Evolutionary conservation across 192 early-diverging fungal genomes (phyloP), one percentile per base, ranked within the genome.

Genomic region (Chytriomyces sp.): DNA sequence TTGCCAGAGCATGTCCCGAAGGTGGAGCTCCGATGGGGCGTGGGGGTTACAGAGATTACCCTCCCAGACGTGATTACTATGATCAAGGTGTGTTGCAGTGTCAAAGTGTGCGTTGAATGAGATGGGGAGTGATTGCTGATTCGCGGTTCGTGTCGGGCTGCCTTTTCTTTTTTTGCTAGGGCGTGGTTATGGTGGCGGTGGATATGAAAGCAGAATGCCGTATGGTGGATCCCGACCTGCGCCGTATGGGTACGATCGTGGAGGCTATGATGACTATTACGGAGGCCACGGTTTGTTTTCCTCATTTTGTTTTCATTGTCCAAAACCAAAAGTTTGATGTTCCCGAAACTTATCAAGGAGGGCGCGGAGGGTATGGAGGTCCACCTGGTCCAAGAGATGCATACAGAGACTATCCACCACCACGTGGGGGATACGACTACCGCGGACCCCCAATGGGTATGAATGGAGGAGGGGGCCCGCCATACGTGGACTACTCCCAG

Each of bases 1-100:
- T 28, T 7, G 73, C 73, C 46, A 45, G 73, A 50, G 64, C 70
- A 10, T 67, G 76, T 61, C 53, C 53, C 9, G 76, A 68, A 28
- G 67, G 65, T 60, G 66, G 68, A 35, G 79, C 50, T n/a, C 24
- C 64, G 23, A 28, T 62, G 20, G 61, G 64, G 20, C 28, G 26
- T 50, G 72, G 79, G 20, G 66, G 64, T 47, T 71, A 78, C 64
- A 49, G 75, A 23, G 77, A 79, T 45, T 71, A 80, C 53, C 78
- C 73, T 10, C 73, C 73, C 8, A 64, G 73, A 50, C 73, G 73
- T 20, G 73, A 75, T 48, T 48, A 46, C 28, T 75, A 75, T 50
- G 73, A 75, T 50, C 73, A 75, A 75, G 73, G 73, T 75, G 73
- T 66, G 71, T 75, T 65, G 57, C 18, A 63, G 57, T 63, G 20